Conservation (phyloP, 2,329 filamentous ascomycete species). For the Aspergillus aculeatinus region DNA sequence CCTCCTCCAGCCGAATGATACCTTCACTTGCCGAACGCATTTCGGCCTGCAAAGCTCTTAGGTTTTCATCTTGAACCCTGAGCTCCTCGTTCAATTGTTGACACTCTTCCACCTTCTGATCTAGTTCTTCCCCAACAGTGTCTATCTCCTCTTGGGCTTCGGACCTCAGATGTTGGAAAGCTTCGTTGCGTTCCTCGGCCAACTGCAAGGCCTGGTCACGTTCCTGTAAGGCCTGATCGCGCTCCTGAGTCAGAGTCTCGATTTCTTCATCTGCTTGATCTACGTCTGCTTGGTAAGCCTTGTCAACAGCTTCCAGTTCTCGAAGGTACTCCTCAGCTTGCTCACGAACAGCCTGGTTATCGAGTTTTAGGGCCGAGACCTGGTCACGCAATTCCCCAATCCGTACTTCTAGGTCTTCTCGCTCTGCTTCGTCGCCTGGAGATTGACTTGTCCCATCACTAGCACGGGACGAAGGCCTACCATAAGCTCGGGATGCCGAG, state of each 20-base stretch:
- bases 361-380: slow-evolving; percentile 79
- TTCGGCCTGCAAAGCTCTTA: slow-evolving; percentile 86
- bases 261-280: slow-evolving; percentile 78
- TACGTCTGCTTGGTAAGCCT: slow-evolving; percentile 75
- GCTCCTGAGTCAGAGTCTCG: slow-evolving; percentile 74
- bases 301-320: slow-evolving; percentile 73
- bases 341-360: slow-evolving; percentile 83
- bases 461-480: slow-evolving; percentile 70
- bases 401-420: slow-evolving; percentile 81
- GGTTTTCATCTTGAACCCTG: slow-evolving; percentile 77
- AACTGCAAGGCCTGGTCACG: slow-evolving; percentile 80
- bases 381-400: slow-evolving; percentile 82
- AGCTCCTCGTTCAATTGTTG: slow-evolving; percentile 70
- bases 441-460: slow-evolving; percentile 69
- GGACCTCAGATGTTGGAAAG: slow-evolving; percentile 51
- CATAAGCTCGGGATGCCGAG: slow-evolving; percentile 82
- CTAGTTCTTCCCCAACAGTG: slow-evolving; percentile 62
- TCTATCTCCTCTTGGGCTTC: slow-evolving; percentile 62
- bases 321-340: slow-evolving; percentile 77
- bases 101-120: slow-evolving; percentile 69
- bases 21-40: slow-evolving; percentile 90
- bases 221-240: slow-evolving; percentile 83
- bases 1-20: slow-evolving; percentile 83
- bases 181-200: slow-evolving; percentile 62
- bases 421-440: slow-evolving; percentile 68